These are phyloP conservation scores for Xylariaceae sp. DNA, from an alignment of 2,329 filamentous ascomycete genomes.

Conservation along the genomic window DNA sequence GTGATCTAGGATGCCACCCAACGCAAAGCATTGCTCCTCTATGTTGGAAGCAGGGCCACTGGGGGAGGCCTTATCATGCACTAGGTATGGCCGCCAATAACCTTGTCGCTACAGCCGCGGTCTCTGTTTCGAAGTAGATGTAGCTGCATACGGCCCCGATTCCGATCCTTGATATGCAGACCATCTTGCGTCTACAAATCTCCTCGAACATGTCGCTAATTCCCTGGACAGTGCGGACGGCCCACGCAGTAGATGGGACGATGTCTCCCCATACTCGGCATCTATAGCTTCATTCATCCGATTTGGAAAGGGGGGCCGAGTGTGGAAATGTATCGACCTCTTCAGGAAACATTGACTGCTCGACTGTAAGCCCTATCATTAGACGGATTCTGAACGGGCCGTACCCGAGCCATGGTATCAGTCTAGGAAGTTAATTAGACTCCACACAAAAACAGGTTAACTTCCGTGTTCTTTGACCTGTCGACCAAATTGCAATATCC, in stretches of 20 bases:
- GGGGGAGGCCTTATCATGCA: neutral
- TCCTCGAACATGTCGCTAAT: neutral
- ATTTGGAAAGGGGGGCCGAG: neutral
- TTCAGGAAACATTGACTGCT: neutral
- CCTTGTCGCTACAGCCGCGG: conserved; percentile 6
- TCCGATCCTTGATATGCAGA: conserved; percentile 6
- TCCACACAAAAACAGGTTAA: neutral
- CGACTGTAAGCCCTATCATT: neutral
- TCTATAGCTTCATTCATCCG: neutral
- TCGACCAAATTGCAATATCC: conserved; percentile 11
- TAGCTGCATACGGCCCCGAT: conserved; percentile 10
- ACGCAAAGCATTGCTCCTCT: neutral
- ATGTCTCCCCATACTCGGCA: neutral
- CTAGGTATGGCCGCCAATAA: conserved; percentile 7
- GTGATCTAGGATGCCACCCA: neutral
- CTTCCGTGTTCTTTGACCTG: neutral
- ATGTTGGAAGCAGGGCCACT: neutral
- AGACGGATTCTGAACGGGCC: neutral
- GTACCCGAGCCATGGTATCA: neutral
- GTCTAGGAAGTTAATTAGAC: neutral
- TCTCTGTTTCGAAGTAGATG: conserved; percentile 2
- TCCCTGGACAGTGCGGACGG: too few relatives aligned
- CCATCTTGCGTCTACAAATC: conserved; percentile 12
- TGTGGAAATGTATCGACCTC: neutral
- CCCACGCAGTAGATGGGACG: neutral